Percentiles rank a stretch among this genome's conserved stretches.
Conservation (phyloP, 345 rosid species). For the Pistacia integerrima region DNA sequence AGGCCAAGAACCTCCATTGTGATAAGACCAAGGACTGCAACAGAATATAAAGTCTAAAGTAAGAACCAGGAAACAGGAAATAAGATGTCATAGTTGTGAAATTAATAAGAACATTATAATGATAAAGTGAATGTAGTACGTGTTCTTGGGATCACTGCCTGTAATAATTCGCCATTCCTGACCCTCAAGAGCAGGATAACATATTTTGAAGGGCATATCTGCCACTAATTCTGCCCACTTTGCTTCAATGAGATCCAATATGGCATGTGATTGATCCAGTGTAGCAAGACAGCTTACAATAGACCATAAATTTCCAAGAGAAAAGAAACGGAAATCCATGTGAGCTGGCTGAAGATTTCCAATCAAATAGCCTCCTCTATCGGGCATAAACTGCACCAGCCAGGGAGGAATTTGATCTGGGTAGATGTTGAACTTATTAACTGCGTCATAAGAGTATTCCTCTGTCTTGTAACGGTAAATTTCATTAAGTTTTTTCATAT, state of each 20-base stretch:
- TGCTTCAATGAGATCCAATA: constrained; percentile 78
- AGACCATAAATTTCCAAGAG: constrained; percentile 90
- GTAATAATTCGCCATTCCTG: constrained; percentile 88
- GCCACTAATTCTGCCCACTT: constrained; percentile 86
- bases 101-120: neutral
- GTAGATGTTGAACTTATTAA: constrained; percentile 90
- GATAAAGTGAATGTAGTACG: constrained; percentile 42
- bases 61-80: constrained; percentile 11
- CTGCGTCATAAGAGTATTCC: constrained; percentile 88
- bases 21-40: constrained; percentile 95
- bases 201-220: constrained; percentile 83
- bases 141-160: constrained; percentile 93
- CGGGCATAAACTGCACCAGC: constrained; percentile 86
- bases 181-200: constrained; percentile 85
- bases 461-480: constrained; percentile 87
- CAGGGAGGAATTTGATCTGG: constrained; percentile 92
- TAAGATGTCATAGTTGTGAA: neutral
- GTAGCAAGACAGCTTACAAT: constrained; percentile 73
- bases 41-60: constrained; percentile 23
- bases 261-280: constrained; percentile 79
- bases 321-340: constrained; percentile 94
- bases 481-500: constrained; percentile 72
- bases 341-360: constrained; percentile 96
- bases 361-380: constrained; percentile 73
- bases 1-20: constrained; percentile 97